Evolutionary conservation across 1,284 basidiomycete species (phyloP), one percentile per base, ranked within the genome.

Genomic region (Cryptococcus maquisensis): DNA sequence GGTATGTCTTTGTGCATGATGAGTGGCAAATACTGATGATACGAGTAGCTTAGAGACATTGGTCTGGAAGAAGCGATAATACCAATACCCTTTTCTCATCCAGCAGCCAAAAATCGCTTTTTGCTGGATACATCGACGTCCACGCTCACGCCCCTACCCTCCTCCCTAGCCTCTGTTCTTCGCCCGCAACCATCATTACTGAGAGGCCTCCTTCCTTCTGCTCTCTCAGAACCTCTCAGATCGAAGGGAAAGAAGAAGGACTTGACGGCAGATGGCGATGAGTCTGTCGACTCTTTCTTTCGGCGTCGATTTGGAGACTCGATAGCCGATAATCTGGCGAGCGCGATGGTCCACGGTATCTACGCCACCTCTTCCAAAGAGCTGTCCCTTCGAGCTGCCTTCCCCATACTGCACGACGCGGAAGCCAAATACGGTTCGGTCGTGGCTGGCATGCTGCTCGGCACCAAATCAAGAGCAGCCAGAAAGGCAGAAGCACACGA

Each of bases 341-440:
- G 87, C 53, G 88, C 93, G 0, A 79, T 97, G 59, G 83, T 93
- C 1, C 94, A 97, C 66, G 95, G 94, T 0, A 88, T 98, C 56
- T 97, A 96, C 69, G 92, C 91, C 0, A 84, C 90, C 0, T 91
- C 95, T 65, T 83, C 90, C 3, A 77, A 86, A 1, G 66, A 78
- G 36, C 76, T 98, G 9, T 92, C 90, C 59, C 79, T 91, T 0
- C 81, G 86, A 2, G 82, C 89, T 3, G 82, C 90, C 0, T 89
- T 97, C 67, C 86, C 88, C 0, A 78, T 79, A 3, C 65, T 96
- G 18, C 87, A 83, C 81, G 82, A 85, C 24, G 78, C 84, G 0
- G 87, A 90, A 69, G 80, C 83, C 49, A 68, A 79, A 7, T 84
- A 84, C 3, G 77, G 81, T 13, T 88, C 88, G 0, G 86, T 87